Evolutionary conservation across 2,329 filamentous ascomycete species (phyloP), one percentile per base, ranked within the genome.

Genomic region (Amesomyces nigricolor): DNA sequence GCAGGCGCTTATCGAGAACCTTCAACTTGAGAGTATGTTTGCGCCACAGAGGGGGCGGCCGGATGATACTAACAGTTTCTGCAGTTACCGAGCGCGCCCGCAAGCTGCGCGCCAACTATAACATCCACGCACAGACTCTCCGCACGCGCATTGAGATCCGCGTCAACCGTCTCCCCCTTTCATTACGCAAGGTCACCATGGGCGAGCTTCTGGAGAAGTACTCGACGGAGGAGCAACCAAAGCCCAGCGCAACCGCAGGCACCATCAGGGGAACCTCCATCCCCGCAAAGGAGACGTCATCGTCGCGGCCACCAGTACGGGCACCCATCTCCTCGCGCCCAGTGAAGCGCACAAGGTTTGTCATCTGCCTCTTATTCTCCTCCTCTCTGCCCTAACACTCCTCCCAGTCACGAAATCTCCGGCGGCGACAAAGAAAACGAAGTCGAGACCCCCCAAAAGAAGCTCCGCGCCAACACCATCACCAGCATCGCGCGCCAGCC

Each of bases 111-210:
- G 87, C 91, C 6, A 91, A 95, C 69, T 96, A 95, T 74, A 86
- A 87, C 57, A 80, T 95, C 9, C 91, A 96, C 71, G 88, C 91
- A 19, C 88, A 92, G 70, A 88, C 88, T 60, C 79, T 97, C 39
- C 83, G 88, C 58, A 86, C 90, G 58, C 86, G 92, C 58, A 86
- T 99, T 51, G 91, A 96, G 71, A 88, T 95, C 73, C 88, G 94
- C 72, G 81, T 97, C 70, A 96, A 96, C 68, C 86, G 94, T 52
- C 94, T 97, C 51, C 94, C 94, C 7, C 81, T 83, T 64, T 80
- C 85, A 14, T 74, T 96, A 60, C 85, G 92, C 57, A 88, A 87
- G 66, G 79, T 83, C 59, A 95, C 83, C 55, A 92, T 99, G 79
- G 84, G 85, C 54, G 91, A 96, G 44, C 77, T 97, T 8, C 69